Evolutionary conservation across 2,329 filamentous ascomycete species (phyloP), one percentile per base, ranked within the genome.

Genomic region (Microsporum canis): DNA sequence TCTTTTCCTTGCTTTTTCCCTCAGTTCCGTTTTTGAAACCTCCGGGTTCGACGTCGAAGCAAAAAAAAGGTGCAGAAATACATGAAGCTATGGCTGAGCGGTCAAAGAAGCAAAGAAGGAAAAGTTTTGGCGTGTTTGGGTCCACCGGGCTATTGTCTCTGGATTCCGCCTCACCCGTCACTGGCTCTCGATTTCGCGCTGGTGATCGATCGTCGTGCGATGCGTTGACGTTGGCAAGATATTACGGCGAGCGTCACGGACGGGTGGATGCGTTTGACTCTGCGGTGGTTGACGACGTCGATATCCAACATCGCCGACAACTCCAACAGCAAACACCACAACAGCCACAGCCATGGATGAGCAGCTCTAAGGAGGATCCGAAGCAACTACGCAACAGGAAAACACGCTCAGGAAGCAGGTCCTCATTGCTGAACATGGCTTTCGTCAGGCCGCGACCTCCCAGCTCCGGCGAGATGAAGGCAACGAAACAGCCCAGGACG

Each of bases 121-220:
- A 70, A 64, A 73, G 71, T 64, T 63, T 73, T 57, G 69, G 69
- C 59, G 64, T 71, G 58, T 70, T 73, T 64, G 63, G 66, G 43
- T 66, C 66, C 27, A 61, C 64, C 36, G 63, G 63, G 33, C 55
- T 57, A 38, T 57, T 57, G 55, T 38, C 55, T 57, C 31, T 57
- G 33, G 55, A 38, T 17, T 57, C 55, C 33, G 38, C 55, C 23
- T 57, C 55, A 29, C 17, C 55, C 34, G 55, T 33, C 31, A 23
- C 33, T 10, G 17, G n/a, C 31, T 38, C 55, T 57, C 55, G 38
- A 14, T 23, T n/a, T 23, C 55, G 55, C 14, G 55, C 55, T 8
- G 55, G 34, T 17, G 34, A 33, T 27, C 55, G 49, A 31, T n/a
- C 12, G 5, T 53, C 49, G 12, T 53, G 29, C 49, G 49, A 53